Conservation (phyloP, 257 asterid genomes). For the Oldenlandia corymbosa region DNA sequence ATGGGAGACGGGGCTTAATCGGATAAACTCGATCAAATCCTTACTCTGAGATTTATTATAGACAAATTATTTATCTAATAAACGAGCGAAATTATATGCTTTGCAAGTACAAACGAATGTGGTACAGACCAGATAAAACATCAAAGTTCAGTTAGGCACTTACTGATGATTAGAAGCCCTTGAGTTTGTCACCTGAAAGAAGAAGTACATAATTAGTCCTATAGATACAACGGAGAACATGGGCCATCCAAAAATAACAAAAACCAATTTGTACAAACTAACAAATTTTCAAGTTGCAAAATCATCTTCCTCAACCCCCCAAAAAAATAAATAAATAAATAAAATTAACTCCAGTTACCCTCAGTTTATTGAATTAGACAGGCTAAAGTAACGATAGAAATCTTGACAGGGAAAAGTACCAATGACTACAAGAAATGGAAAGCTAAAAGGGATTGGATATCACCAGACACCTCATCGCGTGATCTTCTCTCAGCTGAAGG, state of each 20-base stretch:
- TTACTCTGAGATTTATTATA: neutral
- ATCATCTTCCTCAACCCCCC: neutral
- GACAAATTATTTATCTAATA: neutral
- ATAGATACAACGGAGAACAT: neutral
- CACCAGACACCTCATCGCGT: conserved; percentile 88
- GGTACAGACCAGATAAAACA: conserved; percentile 1
- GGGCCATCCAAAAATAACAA: neutral
- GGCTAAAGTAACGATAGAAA: neutral
- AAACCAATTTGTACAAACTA: neutral
- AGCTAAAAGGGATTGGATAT: conserved; percentile 41
- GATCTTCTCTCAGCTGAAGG: conserved; percentile 44
- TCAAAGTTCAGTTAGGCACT: conserved; percentile 23
- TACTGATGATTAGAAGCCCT: conserved; percentile 55
- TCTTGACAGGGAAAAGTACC: neutral
- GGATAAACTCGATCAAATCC: conserved; percentile 6
- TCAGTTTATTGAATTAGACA: neutral
- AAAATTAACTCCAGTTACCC: neutral
- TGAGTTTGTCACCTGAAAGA: conserved; percentile 51
- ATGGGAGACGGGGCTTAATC: neutral
- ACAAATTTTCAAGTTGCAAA: neutral
- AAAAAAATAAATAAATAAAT: too few relatives aligned
- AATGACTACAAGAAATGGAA: conserved; percentile 9
- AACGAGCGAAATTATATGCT: neutral
- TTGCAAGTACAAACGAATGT: neutral
- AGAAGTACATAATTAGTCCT: conserved; percentile 29